Base-by-base conservation (phyloP, 306 rosid species). In the Cicer arietinum region DNA sequence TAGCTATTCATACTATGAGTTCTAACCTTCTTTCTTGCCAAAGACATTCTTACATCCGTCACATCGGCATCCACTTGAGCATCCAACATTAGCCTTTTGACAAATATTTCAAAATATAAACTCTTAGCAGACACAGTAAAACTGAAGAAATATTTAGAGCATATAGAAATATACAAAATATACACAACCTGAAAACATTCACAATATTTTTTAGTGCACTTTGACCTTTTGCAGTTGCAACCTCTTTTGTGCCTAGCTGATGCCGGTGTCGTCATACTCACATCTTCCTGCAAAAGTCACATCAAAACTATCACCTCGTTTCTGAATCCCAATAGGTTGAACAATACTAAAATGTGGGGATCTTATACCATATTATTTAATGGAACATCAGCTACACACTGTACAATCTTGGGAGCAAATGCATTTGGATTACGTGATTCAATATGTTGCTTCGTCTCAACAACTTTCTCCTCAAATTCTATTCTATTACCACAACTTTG, bases 201-300 rank as follows among this genome's bases (percentile, higher is more conserved):
- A 56, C 97, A 92, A 80, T 92, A 92, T 69, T 84, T 88, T 83
- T 92, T 90, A 35, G 20, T 35, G 77, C 97, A 92, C 93, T 58
- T 85, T 60, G 96, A 90, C 80, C 73, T 84, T 80, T 88, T 90
- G 87, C 97, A 92, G 42, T 78, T 92, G 83, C 96, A 92, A 59
- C 97, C 97, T 81, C 81, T 86, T 83, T 76, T 88, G 82, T 85
- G 97, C 76, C 90, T 86, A 37, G 89, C 89, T 0, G 91, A 88
- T 63, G 96, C 77, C 17, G 97, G 90, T 37, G 86, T 88, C 9
- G 30, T 50, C 76, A 70, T 74, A 67, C 66, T 79, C 20, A 41
- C 84, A 73, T 84, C 89, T 54, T 84, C 86, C 96, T 89, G 78
- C 74, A 63, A 40, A 45, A 13, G 51, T 35, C 45, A 78, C 67